Percentiles rank a stretch among this genome's conserved stretches.
Conservation (phyloP, 208 protist genomes). For the Trypanosoma lewisi region DNA sequence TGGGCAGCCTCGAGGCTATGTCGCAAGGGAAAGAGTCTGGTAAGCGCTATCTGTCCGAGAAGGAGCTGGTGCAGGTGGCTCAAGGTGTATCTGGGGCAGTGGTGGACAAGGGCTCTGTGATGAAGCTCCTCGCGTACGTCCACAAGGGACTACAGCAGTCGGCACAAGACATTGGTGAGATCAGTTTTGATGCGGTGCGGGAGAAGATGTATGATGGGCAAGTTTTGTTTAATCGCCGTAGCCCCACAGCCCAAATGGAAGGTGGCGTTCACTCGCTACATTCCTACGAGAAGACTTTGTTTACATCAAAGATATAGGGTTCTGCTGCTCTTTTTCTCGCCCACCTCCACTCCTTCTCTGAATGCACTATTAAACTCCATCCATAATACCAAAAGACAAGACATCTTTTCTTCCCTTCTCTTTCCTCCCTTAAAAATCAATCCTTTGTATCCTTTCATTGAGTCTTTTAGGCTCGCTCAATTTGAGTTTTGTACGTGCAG, state of each 20-base stretch:
- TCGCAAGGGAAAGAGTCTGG: conserved; percentile 83
- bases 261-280: conserved; percentile 91
- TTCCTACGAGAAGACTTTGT: conserved; percentile 91
- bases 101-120: conserved; percentile 90
- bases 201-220: conserved; percentile 89
- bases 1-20: conserved; percentile 96
- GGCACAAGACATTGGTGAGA: conserved; percentile 91
- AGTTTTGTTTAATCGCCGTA: conserved; percentile 91
- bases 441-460: too few relatives aligned
- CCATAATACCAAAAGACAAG: neutral
- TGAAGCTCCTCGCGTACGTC: conserved; percentile 87
- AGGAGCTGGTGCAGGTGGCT: conserved; percentile 88
- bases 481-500: too few relatives aligned
- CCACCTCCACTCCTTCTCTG: too few relatives aligned
- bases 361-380: neutral
- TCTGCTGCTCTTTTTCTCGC: neutral
- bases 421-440: neutral
- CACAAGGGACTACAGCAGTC: conserved; percentile 92
- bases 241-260: conserved; percentile 89
- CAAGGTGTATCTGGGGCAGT: conserved; percentile 92
- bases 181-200: conserved; percentile 73
- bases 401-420: neutral
- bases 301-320: conserved; percentile 72
- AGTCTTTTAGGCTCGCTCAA: too few relatives aligned
- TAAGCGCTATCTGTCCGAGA: conserved; percentile 91